A percentile compares a stretch with the other conserved stretches of the same genome.
phyloP scores from a whole-genome alignment of 2,329 filamentous ascomycete species.

The Blastomyces parvus region DNA sequence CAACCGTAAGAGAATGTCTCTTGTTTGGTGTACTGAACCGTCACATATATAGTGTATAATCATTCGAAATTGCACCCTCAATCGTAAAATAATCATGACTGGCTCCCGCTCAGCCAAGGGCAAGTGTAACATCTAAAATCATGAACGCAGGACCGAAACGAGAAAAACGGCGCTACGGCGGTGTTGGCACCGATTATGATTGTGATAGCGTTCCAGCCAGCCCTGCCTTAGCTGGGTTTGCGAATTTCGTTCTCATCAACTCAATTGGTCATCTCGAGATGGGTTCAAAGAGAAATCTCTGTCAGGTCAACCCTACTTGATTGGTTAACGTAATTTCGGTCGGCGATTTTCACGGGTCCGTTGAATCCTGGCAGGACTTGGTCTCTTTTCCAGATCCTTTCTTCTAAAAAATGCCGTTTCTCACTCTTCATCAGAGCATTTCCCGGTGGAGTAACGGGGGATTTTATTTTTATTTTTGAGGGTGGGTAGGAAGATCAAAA shows the following conservation, averaged over 20 bases:
- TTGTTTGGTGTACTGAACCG: neutral
- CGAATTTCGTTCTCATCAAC: neutral
- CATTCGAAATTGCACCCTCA: neutral
- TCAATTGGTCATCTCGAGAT: constrained; percentile 1
- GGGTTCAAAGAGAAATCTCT: neutral
- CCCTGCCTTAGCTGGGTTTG: neutral
- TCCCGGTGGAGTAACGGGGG: neutral
- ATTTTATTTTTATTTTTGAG: neutral
- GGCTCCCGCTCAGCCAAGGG: neutral
- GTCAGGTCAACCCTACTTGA: neutral
- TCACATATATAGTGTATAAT: neutral
- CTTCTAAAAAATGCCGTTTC: neutral
- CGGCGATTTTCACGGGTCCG: neutral
- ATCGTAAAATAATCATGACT: neutral
- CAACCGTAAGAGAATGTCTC: neutral
- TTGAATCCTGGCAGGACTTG: neutral
- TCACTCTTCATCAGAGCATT: too few species aligned
- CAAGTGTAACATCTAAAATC: neutral
- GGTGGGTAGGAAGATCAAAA: neutral
- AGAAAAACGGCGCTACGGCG: neutral
- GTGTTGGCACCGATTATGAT: neutral
- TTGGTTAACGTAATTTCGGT: neutral
- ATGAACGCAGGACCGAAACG: neutral
- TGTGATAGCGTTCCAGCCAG: neutral
- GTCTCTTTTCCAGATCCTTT: neutral